These are phyloP conservation scores for Noccaea caerulescens DNA, from an alignment of 345 rosid genomes.

Conservation along the genomic window DNA sequence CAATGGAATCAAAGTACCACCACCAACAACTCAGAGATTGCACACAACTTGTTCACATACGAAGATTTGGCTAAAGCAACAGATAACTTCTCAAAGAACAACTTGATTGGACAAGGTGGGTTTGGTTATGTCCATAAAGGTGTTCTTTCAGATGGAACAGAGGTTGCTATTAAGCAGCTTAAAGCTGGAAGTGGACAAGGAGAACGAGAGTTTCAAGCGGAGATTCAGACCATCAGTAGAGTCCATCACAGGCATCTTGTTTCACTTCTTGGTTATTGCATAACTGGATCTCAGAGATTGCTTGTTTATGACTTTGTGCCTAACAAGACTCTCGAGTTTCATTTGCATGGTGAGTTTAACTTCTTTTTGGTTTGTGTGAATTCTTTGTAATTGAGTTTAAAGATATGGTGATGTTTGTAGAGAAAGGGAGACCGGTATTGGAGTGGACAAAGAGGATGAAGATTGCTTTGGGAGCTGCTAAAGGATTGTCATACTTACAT, in stretches of 20 bases:
- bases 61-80: conserved; percentile 66
- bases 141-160: conserved; percentile 56
- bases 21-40: conserved; percentile 25
- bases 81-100: conserved; percentile 51
- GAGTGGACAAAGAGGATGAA: conserved; percentile 67
- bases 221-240: conserved; percentile 62
- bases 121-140: conserved; percentile 80
- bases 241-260: conserved; percentile 79
- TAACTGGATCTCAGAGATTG: conserved; percentile 55
- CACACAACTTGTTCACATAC: conserved; percentile 55
- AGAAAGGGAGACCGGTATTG: conserved; percentile 67
- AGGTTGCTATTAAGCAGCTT: conserved; percentile 74
- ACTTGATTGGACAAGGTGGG: conserved; percentile 79
- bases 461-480: conserved; percentile 87
- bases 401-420: conserved; percentile 45
- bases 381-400: too few relatives aligned
- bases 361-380: conserved; percentile 15
- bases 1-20: conserved; percentile 46
- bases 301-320: conserved; percentile 84
- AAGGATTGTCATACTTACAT: conserved; percentile 86
- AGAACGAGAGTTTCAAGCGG: conserved; percentile 71
- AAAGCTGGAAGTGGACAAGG: conserved; percentile 75
- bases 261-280: conserved; percentile 71
- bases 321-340: conserved; percentile 65
- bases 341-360: conserved; percentile 64